These are phyloP conservation scores for Cucurbita ficifolia DNA, from an alignment of 306 rosid species.

Conservation along the genomic window DNA sequence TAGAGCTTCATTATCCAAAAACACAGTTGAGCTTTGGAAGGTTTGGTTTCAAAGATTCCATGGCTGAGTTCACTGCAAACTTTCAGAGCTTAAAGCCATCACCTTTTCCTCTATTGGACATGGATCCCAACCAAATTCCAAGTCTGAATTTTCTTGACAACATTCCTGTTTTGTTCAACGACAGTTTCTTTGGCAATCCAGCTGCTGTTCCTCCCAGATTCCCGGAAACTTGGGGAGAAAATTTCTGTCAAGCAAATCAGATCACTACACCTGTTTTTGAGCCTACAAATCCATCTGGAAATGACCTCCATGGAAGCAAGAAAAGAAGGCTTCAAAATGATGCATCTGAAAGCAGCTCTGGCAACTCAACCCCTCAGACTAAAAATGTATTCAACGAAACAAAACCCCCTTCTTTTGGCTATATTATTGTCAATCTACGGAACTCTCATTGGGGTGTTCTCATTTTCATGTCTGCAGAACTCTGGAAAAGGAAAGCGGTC, in stretches of 20 bases:
- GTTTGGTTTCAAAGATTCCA: neutral
- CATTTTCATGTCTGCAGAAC: conserved; percentile 21
- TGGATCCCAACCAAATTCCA: conserved; percentile 41
- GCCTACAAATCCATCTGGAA: conserved; percentile 6
- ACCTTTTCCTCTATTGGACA: conserved; percentile 42
- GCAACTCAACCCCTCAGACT: conserved; percentile 32
- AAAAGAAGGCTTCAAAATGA: conserved; percentile 42
- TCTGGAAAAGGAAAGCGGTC: conserved; percentile 53
- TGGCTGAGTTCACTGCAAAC: conserved; percentile 65
- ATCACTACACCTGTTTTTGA: conserved; percentile 4
- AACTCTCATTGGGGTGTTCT: neutral
- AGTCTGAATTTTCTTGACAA: conserved; percentile 25
- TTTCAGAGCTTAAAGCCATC: conserved; percentile 42
- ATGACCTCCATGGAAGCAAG: conserved; percentile 25
- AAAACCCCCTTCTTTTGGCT: neutral
- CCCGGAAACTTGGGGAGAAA: conserved; percentile 33
- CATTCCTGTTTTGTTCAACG: conserved; percentile 39
- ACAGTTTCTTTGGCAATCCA: conserved; percentile 29
- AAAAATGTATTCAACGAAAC: conserved; percentile 20
- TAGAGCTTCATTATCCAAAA: conserved; percentile 7
- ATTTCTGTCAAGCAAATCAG: conserved; percentile 18
- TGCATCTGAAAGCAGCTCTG: conserved; percentile 42
- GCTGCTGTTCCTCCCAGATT: conserved; percentile 24
- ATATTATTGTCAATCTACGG: neutral
- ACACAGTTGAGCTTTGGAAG: neutral